Evolutionary conservation across 2,329 filamentous ascomycete species (phyloP), one percentile per base, ranked within the genome.

Genomic region (Alternaria incomplexa): DNA sequence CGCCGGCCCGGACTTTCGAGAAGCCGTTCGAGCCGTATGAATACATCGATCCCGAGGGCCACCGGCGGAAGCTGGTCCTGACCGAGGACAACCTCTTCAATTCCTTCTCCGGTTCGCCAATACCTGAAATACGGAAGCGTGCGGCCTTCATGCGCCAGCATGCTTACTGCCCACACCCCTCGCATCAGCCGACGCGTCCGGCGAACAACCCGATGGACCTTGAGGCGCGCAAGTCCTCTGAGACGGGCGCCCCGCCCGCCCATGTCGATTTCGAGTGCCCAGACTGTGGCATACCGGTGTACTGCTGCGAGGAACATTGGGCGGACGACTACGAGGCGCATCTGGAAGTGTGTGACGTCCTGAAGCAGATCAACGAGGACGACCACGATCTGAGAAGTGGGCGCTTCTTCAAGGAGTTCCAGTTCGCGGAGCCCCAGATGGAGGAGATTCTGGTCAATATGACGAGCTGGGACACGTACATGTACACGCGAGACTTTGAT

Each of bases 381-480:
- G 96, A 99, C 72, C 96, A 99, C 77, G 96, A 99, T 79, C 82
- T 99, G 69, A 87, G 91, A 54, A 97, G 93, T 17, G 96, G 96
- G 4, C 88, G 96, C 26, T 91, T 93, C 80, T 99, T 99, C 81
- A 90, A 92, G 13, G 96, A 99, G 80, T 98, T 97, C 75, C 89
- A 94, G 65, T 97, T 97, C 76, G 93, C 96, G 0, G 92, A 91
- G 13, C 86, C 90, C 58, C 94, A 97, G 82, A 89, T 97, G 78
- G 94, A 97, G 68, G 95, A 97, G 79, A 92, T 93, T 32, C 86
- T 96, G 69, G 89, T 97, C 69, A 99, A 99, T 81, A 94, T 99
- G 91, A 97, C 91, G 46, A 99, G 96, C 80, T 99, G 96, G 96
- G 96, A 99, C 80, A 98, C 96, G 0, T 93, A 96, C 72, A 84